Evolutionary conservation across 2,329 filamentous ascomycete species (phyloP).

Genomic region (Colletotrichum tropicale): DNA sequence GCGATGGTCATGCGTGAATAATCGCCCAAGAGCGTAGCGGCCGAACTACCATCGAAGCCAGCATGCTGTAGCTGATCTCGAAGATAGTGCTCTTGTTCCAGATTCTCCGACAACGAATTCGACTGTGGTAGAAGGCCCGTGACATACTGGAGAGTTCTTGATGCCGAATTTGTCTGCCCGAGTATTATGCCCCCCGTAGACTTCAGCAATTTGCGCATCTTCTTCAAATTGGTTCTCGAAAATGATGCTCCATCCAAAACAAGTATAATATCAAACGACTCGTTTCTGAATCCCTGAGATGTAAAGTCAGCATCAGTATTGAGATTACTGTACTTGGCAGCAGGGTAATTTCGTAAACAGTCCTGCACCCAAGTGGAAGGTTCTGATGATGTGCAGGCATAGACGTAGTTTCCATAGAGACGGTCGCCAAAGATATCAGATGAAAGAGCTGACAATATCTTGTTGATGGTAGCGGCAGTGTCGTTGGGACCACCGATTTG

Average conservation of each 20-base stretch:
- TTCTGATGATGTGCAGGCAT: constrained; percentile 28
- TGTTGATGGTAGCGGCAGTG: no score
- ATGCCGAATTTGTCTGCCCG: background rate
- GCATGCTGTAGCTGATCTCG: background rate
- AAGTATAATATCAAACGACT: constrained; percentile 32
- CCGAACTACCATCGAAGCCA: background rate
- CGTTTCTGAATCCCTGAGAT: constrained; percentile 16
- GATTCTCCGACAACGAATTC: background rate
- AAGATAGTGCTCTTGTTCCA: background rate
- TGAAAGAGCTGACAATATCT: background rate
- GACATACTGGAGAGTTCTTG: background rate
- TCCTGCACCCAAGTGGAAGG: background rate
- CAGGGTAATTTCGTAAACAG: background rate
- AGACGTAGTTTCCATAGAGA: constrained; percentile 24
- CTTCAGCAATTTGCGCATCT: constrained; percentile 4
- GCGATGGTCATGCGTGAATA: background rate
- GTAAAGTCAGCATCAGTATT: constrained; percentile 33
- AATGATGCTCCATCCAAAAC: background rate
- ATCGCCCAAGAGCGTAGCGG: background rate
- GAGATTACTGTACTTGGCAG: background rate
- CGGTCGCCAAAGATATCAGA: background rate
- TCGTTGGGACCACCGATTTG: background rate
- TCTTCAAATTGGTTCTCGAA: background rate
- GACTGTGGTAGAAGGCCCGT: background rate
- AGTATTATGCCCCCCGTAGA: background rate